Percentiles rank a stretch among this genome's conserved stretches.
Evolutionary conservation across 1,284 basidiomycete genomes (phyloP).

Genomic region (Tilletia setariae): DNA sequence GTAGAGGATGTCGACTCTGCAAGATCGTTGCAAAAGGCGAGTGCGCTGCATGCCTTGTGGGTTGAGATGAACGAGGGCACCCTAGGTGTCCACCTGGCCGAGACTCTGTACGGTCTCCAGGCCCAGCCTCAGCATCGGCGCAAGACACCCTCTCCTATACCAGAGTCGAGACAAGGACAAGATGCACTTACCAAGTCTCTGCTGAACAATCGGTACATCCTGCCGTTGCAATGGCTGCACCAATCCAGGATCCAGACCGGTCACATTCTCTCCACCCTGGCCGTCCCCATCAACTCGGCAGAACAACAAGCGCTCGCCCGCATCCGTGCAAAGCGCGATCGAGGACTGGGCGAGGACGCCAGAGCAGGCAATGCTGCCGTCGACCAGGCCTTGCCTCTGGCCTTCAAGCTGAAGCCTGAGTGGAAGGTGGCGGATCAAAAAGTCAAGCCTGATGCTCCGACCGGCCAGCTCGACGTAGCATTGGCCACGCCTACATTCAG

Average conservation of each 20-base stretch:
- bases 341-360: neutral
- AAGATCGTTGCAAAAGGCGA: neutral
- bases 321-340: neutral
- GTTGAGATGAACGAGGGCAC: constrained; percentile 34
- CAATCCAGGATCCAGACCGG: neutral
- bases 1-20: neutral
- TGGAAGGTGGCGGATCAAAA: neutral
- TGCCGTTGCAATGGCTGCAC: constrained; percentile 4
- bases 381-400: constrained; percentile 6
- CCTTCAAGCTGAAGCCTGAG: neutral
- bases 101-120: constrained; percentile 41
- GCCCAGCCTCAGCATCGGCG: constrained; percentile 10
- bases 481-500: neutral
- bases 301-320: neutral
- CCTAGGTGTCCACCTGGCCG: constrained; percentile 39
- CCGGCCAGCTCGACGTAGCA: neutral
- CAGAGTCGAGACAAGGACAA: neutral
- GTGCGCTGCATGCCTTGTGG: constrained; percentile 35
- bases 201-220: neutral
- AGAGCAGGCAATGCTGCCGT: neutral
- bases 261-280: neutral
- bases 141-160: neutral
- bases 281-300: neutral
- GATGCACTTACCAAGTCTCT: neutral
- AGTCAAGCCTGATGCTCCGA: neutral